These are phyloP conservation scores for Fusarium anguioides DNA, from an alignment of 2,329 filamentous ascomycete species.

Conservation along the genomic window DNA sequence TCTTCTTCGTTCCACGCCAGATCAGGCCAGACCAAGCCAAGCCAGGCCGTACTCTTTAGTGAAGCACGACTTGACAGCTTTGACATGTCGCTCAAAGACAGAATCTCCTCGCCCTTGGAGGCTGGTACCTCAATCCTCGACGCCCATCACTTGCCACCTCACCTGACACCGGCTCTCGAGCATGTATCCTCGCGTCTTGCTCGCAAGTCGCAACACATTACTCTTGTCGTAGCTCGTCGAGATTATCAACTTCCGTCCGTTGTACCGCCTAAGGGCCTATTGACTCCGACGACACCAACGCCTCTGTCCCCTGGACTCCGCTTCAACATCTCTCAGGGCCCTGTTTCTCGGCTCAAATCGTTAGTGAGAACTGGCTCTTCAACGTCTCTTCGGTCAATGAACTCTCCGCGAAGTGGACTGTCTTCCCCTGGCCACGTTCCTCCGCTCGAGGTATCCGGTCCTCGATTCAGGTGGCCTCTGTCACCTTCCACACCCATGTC, in stretches of 20 bases:
- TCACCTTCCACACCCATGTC: slow-evolving; percentile 55
- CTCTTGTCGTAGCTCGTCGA: slow-evolving; percentile 66
- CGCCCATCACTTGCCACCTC: slow-evolving; percentile 66
- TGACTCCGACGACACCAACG: slow-evolving; percentile 46
- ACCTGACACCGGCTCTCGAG: slow-evolving; percentile 66
- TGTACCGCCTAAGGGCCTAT: slow-evolving; percentile 35
- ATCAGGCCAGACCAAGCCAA: not conserved
- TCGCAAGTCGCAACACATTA: slow-evolving; percentile 66
- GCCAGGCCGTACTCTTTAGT: slow-evolving; percentile 10
- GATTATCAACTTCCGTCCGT: slow-evolving; percentile 65
- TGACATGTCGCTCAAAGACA: slow-evolving; percentile 62
- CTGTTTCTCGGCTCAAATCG: slow-evolving; percentile 50
- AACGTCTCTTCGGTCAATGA: slow-evolving; percentile 40
- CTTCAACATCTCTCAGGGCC: slow-evolving; percentile 47
- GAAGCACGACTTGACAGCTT: slow-evolving; percentile 23
- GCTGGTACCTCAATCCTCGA: slow-evolving; percentile 70
- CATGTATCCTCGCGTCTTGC: slow-evolving; percentile 67
- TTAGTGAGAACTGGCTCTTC: slow-evolving; percentile 46
- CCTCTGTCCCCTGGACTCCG: slow-evolving; percentile 48
- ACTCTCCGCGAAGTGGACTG: slow-evolving; percentile 41
- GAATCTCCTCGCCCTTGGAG: slow-evolving; percentile 72
- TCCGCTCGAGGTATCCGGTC: slow-evolving; percentile 44
- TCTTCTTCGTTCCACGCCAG: slow-evolving; percentile 3
- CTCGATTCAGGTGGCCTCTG: slow-evolving; percentile 47
- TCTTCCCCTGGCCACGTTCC: slow-evolving; percentile 51